Evolutionary conservation across 352 stramenopile genomes (phyloP), one percentile per base, ranked within the genome.

Genomic region (Phytopythium cucurbitacearum): DNA sequence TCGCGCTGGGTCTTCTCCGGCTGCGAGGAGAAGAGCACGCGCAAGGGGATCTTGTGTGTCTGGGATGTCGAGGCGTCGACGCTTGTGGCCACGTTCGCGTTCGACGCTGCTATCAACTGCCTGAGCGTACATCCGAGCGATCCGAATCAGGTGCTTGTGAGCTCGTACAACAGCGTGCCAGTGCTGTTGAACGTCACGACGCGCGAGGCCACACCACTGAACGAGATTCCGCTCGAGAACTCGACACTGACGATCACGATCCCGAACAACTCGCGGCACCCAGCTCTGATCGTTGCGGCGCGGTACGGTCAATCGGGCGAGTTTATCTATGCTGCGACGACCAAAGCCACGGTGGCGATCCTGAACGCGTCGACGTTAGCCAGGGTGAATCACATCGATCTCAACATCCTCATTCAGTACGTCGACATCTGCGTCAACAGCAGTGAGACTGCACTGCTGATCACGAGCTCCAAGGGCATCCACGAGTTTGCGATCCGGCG

Each of bases 381-480:
- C 40, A 76, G 71, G 41, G 12, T 91, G 21, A 60, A 84, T 40
- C 69, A 58, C 7, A 57, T 80, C 32, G 70, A 79, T 46, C 51
- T 87, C 12, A 58, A 65, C 5, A 70, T 87, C 28, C 48, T 87
- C 7, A 64, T 92, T 46, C 80, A 89, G 55, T 87, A 83, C 44
- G 69, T 90, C 32, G 82, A 91, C 56, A 16, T 93, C 10, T 68
- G 65, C 13, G 64, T 90, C 6, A 83, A 83, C 42, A 56, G 62
- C 41, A 55, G 66, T 9, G 77, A 87, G 50, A 82, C 64, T 0
- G 73, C 67, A 6, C 41, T 93, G 43, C 42, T 81, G 3, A 42
- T 89, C 15, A 89, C 82, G 6, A 89, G 77, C 15, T 81, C 76
- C 7, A 93, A 93, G 55, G 82, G 82, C 4, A 70, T 93, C 46